Evolutionary conservation across 2,329 filamentous ascomycete species (phyloP).

Genomic region (Cordyceps cateniannulata): DNA sequence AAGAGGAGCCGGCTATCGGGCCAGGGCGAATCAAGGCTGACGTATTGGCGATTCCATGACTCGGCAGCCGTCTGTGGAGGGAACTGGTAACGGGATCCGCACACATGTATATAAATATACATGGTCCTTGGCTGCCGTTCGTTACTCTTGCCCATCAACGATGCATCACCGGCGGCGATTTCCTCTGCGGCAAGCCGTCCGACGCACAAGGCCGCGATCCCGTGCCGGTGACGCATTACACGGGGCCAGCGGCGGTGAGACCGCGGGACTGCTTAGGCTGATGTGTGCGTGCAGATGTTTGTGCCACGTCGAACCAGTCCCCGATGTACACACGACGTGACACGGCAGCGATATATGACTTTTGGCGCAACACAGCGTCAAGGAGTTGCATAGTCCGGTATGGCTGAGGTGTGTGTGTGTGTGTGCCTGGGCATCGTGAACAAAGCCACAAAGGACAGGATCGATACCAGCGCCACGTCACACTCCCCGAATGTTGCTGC

Average conservation of each 20-base stretch:
- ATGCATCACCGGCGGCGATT: background rate
- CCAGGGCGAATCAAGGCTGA: background rate
- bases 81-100: no score
- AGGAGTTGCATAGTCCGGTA: background rate
- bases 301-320: background rate
- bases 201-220: conserved; percentile 1
- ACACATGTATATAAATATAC: background rate
- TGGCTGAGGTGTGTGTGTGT: background rate
- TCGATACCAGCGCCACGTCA: no score
- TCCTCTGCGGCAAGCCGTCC: background rate
- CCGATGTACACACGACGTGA: background rate
- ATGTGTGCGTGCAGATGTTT: background rate
- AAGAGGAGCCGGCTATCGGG: conserved; percentile 4
- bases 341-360: background rate
- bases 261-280: background rate
- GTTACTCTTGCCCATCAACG: no score
- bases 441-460: background rate
- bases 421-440: background rate
- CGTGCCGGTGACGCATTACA: conserved; percentile 5
- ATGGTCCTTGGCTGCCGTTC: background rate
- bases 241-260: background rate
- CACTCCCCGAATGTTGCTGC: no score
- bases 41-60: background rate
- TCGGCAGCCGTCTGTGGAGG: background rate
- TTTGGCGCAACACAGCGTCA: background rate